Conservation (phyloP, 805 yeast species). For the Ogataea kodamae region DNA sequence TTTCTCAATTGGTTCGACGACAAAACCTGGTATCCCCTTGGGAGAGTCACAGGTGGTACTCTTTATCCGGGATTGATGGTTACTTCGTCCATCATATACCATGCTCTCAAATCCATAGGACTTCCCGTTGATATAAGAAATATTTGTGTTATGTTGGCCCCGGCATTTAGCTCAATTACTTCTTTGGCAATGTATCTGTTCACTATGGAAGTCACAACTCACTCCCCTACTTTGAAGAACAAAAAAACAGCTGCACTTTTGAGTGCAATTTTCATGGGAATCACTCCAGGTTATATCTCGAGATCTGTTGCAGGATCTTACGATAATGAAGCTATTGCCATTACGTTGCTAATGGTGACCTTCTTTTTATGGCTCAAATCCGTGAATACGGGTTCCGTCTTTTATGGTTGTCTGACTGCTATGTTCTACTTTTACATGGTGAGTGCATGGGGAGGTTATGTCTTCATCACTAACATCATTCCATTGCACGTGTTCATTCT, state of each 20-base stretch:
- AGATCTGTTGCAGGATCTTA: slow-evolving; percentile 98
- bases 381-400: slow-evolving; percentile 82
- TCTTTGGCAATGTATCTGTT: slow-evolving; percentile 85
- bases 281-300: slow-evolving; percentile 97
- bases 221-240: slow-evolving; percentile 29
- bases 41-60: slow-evolving; percentile 99
- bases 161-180: slow-evolving; percentile 91
- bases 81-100: slow-evolving; percentile 89
- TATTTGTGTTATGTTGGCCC: slow-evolving; percentile 93
- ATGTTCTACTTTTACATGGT: slow-evolving; percentile 96
- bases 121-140: slow-evolving; percentile 93
- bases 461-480: slow-evolving; percentile 94
- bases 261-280: slow-evolving; percentile 92
- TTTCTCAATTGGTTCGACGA: slow-evolving; percentile 98
- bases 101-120: slow-evolving; percentile 56
- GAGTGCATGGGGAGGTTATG: slow-evolving; percentile 99
- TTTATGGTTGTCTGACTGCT: slow-evolving; percentile 81
- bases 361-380: slow-evolving; percentile 96
- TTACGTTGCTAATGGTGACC: slow-evolving; percentile 90
- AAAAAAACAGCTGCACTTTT: slow-evolving; percentile 73
- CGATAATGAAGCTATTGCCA: slow-evolving; percentile 98
- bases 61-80: slow-evolving; percentile 98
- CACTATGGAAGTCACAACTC: slow-evolving; percentile 85
- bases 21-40: slow-evolving; percentile 98
- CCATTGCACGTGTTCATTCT: slow-evolving; percentile 92